phyloP scores from a whole-genome alignment of 129 eudicot genomes.

The Lonicera japonica region DNA sequence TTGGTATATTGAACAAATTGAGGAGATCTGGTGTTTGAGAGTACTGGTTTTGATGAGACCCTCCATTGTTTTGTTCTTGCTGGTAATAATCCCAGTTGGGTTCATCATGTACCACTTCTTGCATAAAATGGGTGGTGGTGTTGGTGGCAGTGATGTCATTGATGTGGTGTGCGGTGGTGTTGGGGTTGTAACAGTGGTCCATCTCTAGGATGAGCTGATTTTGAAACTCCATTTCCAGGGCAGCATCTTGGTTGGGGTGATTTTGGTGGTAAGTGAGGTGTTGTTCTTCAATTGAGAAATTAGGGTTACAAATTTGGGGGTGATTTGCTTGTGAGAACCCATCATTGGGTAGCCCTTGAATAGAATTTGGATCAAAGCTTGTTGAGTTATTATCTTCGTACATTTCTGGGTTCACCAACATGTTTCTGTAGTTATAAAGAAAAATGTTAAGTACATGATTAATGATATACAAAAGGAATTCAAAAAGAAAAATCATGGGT shows the following conservation, averaged over 20 bases:
- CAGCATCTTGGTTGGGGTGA: slow-evolving; percentile 10
- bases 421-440: slow-evolving; percentile 11
- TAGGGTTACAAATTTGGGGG: slow-evolving; percentile 28
- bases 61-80: slow-evolving; percentile 23
- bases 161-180: no score
- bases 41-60: slow-evolving; percentile 18
- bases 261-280: slow-evolving; percentile 10
- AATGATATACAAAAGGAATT: background rate
- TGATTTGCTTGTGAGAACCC: slow-evolving; percentile 28
- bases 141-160: slow-evolving; percentile 7
- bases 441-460: slow-evolving; percentile 13
- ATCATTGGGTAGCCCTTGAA: slow-evolving; percentile 31
- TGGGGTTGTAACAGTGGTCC: slow-evolving; percentile 20
- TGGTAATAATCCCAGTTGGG: slow-evolving; percentile 21
- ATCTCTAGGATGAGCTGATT: slow-evolving; percentile 37
- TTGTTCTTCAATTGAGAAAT: slow-evolving; percentile 35
- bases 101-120: background rate
- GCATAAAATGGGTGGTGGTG: slow-evolving; percentile 15
- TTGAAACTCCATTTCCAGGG: slow-evolving; percentile 20
- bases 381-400: slow-evolving; percentile 43
- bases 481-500: slow-evolving; percentile 10
- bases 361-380: slow-evolving; percentile 45
- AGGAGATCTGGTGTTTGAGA: slow-evolving; percentile 66
- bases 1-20: slow-evolving; percentile 51
- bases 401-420: slow-evolving; percentile 37